Conservation (phyloP, 768 basidiomycete genomes). For the Cubamyces lactineus region DNA sequence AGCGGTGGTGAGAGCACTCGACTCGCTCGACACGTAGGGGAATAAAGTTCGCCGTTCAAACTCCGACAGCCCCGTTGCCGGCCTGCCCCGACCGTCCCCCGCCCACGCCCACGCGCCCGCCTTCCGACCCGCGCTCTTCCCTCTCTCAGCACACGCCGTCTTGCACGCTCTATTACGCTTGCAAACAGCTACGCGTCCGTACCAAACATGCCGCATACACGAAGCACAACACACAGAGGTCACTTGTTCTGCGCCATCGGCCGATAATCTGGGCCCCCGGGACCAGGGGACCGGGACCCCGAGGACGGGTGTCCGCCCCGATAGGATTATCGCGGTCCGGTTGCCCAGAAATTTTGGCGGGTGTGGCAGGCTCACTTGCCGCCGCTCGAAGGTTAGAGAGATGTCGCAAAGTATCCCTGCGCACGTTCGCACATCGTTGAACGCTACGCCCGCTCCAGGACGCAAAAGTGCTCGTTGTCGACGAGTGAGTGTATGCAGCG, state of each 20-base stretch:
- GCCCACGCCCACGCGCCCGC: slow-evolving; percentile 11
- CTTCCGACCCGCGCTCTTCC: slow-evolving; percentile 10
- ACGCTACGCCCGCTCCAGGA: slow-evolving; percentile 8
- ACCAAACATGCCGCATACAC: neutral
- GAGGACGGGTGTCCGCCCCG: slow-evolving; percentile 5
- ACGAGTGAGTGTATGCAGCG: slow-evolving; percentile 34
- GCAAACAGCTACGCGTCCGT: neutral
- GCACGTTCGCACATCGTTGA: slow-evolving; percentile 13
- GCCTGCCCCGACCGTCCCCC: slow-evolving; percentile 28
- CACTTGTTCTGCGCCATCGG: slow-evolving; percentile 4
- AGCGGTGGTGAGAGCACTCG: slow-evolving; percentile 26
- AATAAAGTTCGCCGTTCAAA: slow-evolving; percentile 36
- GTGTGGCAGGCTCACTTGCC: neutral
- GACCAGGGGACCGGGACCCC: slow-evolving; percentile 19
- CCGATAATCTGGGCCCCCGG: slow-evolving; percentile 15
- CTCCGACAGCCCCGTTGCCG: slow-evolving; percentile 33
- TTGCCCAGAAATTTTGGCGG: slow-evolving; percentile 18
- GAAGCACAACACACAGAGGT: neutral
- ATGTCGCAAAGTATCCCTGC: slow-evolving; percentile 18
- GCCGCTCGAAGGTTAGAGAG: slow-evolving; percentile 12
- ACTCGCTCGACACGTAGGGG: slow-evolving; percentile 30
- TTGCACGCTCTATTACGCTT: neutral
- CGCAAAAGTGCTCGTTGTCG: neutral
- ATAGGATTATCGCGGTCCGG: slow-evolving; percentile 5
- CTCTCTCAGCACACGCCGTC: neutral